Evolutionary conservation across 1,284 basidiomycete species (phyloP).

Genomic region (Laetiporus sulphureus): DNA sequence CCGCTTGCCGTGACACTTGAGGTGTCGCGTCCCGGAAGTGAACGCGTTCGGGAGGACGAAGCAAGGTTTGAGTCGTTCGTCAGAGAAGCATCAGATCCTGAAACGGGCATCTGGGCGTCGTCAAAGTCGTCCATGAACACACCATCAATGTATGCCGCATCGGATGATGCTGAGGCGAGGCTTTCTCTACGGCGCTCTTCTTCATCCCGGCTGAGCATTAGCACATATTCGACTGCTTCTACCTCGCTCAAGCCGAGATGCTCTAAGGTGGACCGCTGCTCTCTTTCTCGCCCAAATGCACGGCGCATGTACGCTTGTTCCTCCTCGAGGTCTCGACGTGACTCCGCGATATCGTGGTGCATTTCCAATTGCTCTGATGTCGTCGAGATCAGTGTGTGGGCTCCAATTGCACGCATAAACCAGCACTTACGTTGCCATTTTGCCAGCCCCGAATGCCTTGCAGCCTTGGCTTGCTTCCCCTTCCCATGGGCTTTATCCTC

Average conservation of each 20-base stretch:
- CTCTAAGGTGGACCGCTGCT: constrained; percentile 49
- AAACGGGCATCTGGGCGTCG: constrained; percentile 27
- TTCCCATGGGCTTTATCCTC: constrained; percentile 25
- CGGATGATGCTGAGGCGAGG: background rate
- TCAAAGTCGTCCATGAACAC: constrained; percentile 56
- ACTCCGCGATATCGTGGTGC: constrained; percentile 59
- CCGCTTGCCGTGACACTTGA: constrained; percentile 8
- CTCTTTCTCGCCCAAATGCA: constrained; percentile 42
- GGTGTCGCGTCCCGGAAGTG: constrained; percentile 9
- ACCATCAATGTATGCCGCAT: constrained; percentile 36
- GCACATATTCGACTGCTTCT: constrained; percentile 75
- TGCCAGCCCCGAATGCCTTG: constrained; percentile 26
- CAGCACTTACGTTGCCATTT: constrained; percentile 48
- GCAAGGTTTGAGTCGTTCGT: constrained; percentile 9
- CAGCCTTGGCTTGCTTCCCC: constrained; percentile 30
- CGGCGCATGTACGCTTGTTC: constrained; percentile 35
- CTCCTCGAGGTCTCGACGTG: constrained; percentile 43
- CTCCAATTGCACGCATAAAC: constrained; percentile 20
- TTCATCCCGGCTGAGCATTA: constrained; percentile 85
- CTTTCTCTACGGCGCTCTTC: constrained; percentile 28
- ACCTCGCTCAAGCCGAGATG: constrained; percentile 69
- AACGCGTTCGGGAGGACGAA: constrained; percentile 12
- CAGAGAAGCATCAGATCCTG: constrained; percentile 16
- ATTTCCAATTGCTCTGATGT: constrained; percentile 58
- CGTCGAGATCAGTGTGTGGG: constrained; percentile 16